phyloP scores from a whole-genome alignment of 2,329 filamentous ascomycete genomes.

The Fusarium mundagurra region DNA sequence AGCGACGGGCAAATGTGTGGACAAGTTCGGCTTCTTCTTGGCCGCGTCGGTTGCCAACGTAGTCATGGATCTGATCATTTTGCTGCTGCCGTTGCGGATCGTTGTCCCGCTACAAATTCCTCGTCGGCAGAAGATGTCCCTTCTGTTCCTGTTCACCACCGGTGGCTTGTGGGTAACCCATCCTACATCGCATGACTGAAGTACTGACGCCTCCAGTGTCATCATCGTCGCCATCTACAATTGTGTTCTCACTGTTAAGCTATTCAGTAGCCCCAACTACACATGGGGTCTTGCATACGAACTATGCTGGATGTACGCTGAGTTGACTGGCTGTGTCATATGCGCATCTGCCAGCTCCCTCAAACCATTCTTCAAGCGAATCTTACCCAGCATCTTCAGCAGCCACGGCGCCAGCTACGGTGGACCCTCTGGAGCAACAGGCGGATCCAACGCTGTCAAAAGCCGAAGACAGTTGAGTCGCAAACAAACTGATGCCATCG shows the following conservation, averaged over 20 bases:
- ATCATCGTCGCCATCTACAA: constrained; percentile 40
- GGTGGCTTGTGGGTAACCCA: constrained; percentile 29
- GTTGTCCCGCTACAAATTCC: constrained; percentile 32
- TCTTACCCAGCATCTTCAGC: constrained; percentile 21
- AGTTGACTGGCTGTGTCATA: constrained; percentile 37
- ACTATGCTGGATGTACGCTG: constrained; percentile 41
- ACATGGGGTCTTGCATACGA: constrained; percentile 39
- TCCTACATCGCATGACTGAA: rapidly evolving
- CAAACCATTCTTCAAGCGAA: constrained; percentile 35
- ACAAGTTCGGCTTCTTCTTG: constrained; percentile 39
- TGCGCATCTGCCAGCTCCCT: constrained; percentile 37
- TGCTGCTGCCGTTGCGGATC: constrained; percentile 26
- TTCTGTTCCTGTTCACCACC: constrained; percentile 34
- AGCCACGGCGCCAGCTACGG: constrained; percentile 13
- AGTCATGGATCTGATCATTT: constrained; percentile 35
- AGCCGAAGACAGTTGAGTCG: constrained; percentile 31
- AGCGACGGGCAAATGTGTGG: constrained; percentile 33
- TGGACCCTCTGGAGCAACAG: not conserved
- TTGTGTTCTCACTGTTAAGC: constrained; percentile 34
- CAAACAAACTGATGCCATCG: constrained; percentile 32
- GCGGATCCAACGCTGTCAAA: constrained; percentile 14
- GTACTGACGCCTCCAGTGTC: not conserved
- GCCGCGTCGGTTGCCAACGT: constrained; percentile 38
- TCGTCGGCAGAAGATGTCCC: constrained; percentile 27
- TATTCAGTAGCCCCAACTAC: constrained; percentile 31